Percentiles rank a stretch among this genome's conserved stretches.
These are phyloP conservation scores for Penium margaritaceum DNA, from an alignment of 139 green algal species.

Conservation along the genomic window DNA sequence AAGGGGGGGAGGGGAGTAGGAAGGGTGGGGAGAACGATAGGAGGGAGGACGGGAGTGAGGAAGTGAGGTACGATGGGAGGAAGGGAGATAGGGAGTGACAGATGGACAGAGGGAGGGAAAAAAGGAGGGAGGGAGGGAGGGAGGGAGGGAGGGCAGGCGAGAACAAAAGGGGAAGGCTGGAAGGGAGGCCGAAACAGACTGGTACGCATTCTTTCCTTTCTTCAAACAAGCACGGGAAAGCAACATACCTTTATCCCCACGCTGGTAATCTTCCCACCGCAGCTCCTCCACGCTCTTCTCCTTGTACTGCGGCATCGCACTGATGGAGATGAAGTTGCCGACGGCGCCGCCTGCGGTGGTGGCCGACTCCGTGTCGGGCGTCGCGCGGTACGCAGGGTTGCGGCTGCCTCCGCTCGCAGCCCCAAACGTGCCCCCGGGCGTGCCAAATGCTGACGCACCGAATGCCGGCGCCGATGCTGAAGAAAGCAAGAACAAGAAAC, in stretches of 20 bases:
- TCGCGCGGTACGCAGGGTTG: not conserved
- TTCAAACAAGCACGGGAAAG: not conserved
- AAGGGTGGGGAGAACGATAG: too few species aligned
- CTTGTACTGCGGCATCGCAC: constrained; percentile 68
- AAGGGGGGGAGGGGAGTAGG: too few species aligned
- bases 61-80: not conserved
- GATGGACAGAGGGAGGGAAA: not conserved
- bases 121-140: not conserved
- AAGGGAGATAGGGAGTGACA: not conserved
- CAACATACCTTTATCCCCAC: constrained; percentile 49
- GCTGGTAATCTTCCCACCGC: constrained; percentile 80
- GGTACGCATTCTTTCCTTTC: not conserved
- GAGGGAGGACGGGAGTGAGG: too few species aligned
- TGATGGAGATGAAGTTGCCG: constrained; percentile 66
- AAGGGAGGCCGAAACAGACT: too few species aligned
- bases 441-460: constrained; percentile 24
- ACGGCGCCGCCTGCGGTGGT: constrained; percentile 5
- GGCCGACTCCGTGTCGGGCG: constrained; percentile 27
- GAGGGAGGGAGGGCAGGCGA: too few species aligned
- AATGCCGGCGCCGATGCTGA: constrained; percentile 29
- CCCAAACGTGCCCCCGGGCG: constrained; percentile 9
- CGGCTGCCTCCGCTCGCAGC: constrained; percentile 10
- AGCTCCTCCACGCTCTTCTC: constrained; percentile 79
- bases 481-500: not conserved
- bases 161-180: too few species aligned